Base-by-base conservation (phyloP, 352 stramenopile species). In the Phytopythium delawarense region DNA sequence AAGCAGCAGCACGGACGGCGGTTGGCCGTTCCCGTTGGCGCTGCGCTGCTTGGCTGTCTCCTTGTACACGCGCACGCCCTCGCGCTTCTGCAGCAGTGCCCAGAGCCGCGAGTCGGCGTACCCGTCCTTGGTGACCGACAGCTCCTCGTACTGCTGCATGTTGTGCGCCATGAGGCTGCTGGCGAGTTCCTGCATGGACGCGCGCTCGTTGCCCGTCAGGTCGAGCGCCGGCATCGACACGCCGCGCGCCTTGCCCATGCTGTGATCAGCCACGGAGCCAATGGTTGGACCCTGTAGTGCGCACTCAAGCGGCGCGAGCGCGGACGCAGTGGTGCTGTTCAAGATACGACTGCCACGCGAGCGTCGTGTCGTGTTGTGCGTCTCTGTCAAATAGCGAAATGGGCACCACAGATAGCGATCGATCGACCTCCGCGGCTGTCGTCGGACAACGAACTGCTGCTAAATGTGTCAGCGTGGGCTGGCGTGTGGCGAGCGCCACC, bases 11-110 rank as follows among this genome's bases (percentile, higher is more conserved):
- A 80, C 32, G 1, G 64, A 74, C 16, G 67, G 65, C 20, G 65
- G 64, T 1, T 57, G 34, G 7, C 44, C 48, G 57, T 66, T 69
- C 1, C 61, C 67, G 30, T 67, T 61, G 18, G 62, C 63, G 25
- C 66, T 58, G 15, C 72, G 69, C 57, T 71, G 66, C 11, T 55
- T 65, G 11, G 63, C 64, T 30, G 60, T 65, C 50, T 77, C 63
- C 70, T 77, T 77, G 54, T 72, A 77, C n/a, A 77, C 70, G 35
- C 58, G 67, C 37, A 74, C 39, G 15, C 64, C 58, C 23, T 72
- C 66, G 2, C 67, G 61, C 52, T 74, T 77, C 50, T 74, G 67
- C 39, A 77, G 64, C 11, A 63, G 57, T 13, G 39, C 49, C 70
- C 70, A 77, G 7, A 53, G 59, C 16, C 67, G 70, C 21, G 67